These are phyloP conservation scores for Didymella glomerata DNA, from an alignment of 2,329 filamentous ascomycete species.

Conservation along the genomic window DNA sequence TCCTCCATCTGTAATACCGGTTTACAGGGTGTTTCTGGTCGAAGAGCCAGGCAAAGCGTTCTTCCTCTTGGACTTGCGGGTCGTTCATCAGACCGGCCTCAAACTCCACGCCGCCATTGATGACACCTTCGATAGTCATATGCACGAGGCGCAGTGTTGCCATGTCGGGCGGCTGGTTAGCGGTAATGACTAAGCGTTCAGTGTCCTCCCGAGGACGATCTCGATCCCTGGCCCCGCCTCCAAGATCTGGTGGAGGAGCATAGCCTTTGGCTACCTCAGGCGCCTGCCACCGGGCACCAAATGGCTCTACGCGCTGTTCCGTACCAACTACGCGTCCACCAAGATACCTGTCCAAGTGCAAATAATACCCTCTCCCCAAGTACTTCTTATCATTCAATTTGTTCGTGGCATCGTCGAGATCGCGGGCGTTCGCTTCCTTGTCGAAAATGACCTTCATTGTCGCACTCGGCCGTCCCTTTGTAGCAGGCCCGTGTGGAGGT, in stretches of 20 bases:
- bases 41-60: slow-evolving; percentile 95
- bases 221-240: slow-evolving; percentile 30
- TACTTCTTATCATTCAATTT: slow-evolving; percentile 48
- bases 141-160: slow-evolving; percentile 85
- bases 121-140: slow-evolving; percentile 80
- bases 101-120: slow-evolving; percentile 84
- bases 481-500: slow-evolving; percentile 31
- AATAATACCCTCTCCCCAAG: slow-evolving; percentile 44
- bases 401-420: slow-evolving; percentile 45
- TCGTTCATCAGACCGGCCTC: slow-evolving; percentile 92
- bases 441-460: slow-evolving; percentile 47
- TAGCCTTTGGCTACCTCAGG: slow-evolving; percentile 41
- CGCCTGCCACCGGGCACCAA: slow-evolving; percentile 43
- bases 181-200: slow-evolving; percentile 45
- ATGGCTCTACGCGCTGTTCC: slow-evolving; percentile 37
- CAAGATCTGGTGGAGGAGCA: slow-evolving; percentile 41
- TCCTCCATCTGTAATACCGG: slow-evolving; percentile 90
- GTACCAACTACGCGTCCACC: slow-evolving; percentile 36
- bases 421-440: slow-evolving; percentile 38
- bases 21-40: slow-evolving; percentile 75
- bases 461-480: slow-evolving; percentile 34
- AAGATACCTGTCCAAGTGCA: slow-evolving; percentile 46
- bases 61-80: slow-evolving; percentile 81
- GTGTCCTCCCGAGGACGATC: slow-evolving; percentile 35
- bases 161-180: slow-evolving; percentile 79